Evolutionary conservation across 1,139 yeast species (phyloP).

Genomic region (Geotrichum macrosporum): DNA sequence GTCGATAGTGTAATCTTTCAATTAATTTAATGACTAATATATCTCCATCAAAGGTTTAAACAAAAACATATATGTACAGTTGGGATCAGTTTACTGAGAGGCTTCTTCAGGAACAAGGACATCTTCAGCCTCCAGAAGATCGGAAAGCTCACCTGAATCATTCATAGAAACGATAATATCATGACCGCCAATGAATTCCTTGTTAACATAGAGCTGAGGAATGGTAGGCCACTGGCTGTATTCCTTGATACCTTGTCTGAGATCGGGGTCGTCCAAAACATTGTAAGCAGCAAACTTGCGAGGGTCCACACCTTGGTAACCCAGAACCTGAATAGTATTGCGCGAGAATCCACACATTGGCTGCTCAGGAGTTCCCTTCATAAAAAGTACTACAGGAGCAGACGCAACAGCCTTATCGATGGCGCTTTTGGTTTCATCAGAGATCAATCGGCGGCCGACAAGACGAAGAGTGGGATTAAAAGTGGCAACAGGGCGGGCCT

Average conservation of each 20-base stretch:
- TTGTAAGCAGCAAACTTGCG: conserved; percentile 93
- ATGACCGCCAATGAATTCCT: conserved; percentile 96
- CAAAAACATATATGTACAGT: no score
- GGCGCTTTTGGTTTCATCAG: conserved; percentile 75
- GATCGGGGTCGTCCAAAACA: conserved; percentile 88
- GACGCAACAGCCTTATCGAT: conserved; percentile 59
- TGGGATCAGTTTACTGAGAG: neutral
- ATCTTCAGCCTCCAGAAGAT: conserved; percentile 69
- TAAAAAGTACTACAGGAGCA: conserved; percentile 88
- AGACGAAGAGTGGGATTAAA: conserved; percentile 9
- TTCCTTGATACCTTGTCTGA: conserved; percentile 91
- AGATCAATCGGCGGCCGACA: conserved; percentile 48
- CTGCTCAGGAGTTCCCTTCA: conserved; percentile 77
- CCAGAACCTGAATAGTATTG: conserved; percentile 87
- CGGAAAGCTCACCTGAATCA: conserved; percentile 83
- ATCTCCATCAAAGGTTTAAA: no score
- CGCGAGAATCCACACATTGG: conserved; percentile 98
- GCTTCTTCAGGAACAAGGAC: conserved; percentile 73
- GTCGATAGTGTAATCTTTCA: neutral
- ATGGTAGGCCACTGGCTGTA: conserved; percentile 94
- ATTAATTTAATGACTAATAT: no score
- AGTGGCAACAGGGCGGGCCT: conserved; percentile 7
- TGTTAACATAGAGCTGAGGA: conserved; percentile 53
- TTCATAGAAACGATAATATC: conserved; percentile 93
- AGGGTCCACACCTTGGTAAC: conserved; percentile 97